Base-by-base conservation (phyloP, 352 stramenopile species). In the Phytopythium vexans region DNA sequence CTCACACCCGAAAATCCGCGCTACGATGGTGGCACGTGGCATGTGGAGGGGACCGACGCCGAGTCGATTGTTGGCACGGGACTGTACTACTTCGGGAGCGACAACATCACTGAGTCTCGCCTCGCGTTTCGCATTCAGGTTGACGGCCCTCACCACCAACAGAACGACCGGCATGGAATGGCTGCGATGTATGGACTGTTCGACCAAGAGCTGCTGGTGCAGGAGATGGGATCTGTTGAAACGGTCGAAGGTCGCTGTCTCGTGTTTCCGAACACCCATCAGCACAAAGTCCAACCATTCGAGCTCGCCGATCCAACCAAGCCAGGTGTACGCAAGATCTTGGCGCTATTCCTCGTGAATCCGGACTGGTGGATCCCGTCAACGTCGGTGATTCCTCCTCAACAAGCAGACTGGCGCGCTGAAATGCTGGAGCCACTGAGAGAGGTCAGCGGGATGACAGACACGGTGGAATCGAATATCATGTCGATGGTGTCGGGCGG, bases 281-380 rank as follows among this genome's bases (percentile, higher is more conserved):
- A 84, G 47, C 72, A 82, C 51, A 58, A 69, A 52, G 70, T 83
- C 10, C 61, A 72, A 39, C 68, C 72, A 8, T 84, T 84, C 37
- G 52, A 77, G 58, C 49, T 86, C 8, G 38, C 47, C 8, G 69
- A 77, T 44, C 32, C 50, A 8, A 66, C 36, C 6, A 57, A 64
- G 33, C 56, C 66, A 7, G 72, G 72, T 12, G 39, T 55, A 8
- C 69, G 66, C 40, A 81, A 79, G 42, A 82, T 83, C 57, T 21
- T 79, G 14, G 68, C 55, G 11, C 76, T 82, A 42, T 82, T 86
- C 44, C 50, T 82, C 8, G 41, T 86, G 14, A 58, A 86, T 16
- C 72, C 66, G 6, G 41, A 59, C 2, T 52, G 43, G 5, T 31
- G 47, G 6, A 62, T 77, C 14, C 55, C 62, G 14, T 82, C 69